Conservation (phyloP, 345 rosid genomes). For the Arabidopsis thaliana region DNA sequence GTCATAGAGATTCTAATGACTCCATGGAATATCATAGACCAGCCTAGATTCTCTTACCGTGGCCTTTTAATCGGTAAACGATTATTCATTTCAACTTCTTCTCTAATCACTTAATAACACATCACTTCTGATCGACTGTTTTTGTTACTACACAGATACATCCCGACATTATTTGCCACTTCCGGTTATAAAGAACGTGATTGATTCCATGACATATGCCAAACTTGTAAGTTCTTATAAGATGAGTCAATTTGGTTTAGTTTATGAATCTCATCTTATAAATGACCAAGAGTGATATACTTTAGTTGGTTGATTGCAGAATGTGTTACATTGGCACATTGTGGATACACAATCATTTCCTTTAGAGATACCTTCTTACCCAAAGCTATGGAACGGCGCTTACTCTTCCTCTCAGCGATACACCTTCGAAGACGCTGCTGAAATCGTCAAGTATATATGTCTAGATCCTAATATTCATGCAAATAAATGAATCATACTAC, state of each 20-base stretch:
- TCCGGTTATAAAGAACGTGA: conserved; percentile 64
- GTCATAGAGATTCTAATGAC: conserved; percentile 55
- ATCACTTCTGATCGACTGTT: background rate
- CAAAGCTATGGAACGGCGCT: conserved; percentile 77
- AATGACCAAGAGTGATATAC: background rate
- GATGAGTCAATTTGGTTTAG: background rate
- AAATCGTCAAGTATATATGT: conserved; percentile 53
- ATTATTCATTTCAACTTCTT: background rate
- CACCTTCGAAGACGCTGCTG: conserved; percentile 67
- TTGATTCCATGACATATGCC: conserved; percentile 73
- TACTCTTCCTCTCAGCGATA: conserved; percentile 64
- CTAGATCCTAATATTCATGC: background rate
- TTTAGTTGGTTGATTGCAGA: conserved; percentile 47
- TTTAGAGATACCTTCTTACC: conserved; percentile 73
- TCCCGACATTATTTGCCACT: conserved; percentile 76
- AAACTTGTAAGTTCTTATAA: conserved; percentile 59
- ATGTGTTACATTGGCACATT: conserved; percentile 83
- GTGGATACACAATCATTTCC: conserved; percentile 75
- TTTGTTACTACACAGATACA: conserved; percentile 63
- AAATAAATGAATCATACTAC: background rate
- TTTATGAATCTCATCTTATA: conserved; percentile 1
- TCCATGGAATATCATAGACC: conserved; percentile 69
- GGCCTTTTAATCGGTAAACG: conserved; percentile 73
- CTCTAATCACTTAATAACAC: background rate
- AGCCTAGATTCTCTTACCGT: conserved; percentile 72